phyloP scores from a whole-genome alignment of 2,329 filamentous ascomycete genomes.

The Rhinocladiella mackenziei region DNA sequence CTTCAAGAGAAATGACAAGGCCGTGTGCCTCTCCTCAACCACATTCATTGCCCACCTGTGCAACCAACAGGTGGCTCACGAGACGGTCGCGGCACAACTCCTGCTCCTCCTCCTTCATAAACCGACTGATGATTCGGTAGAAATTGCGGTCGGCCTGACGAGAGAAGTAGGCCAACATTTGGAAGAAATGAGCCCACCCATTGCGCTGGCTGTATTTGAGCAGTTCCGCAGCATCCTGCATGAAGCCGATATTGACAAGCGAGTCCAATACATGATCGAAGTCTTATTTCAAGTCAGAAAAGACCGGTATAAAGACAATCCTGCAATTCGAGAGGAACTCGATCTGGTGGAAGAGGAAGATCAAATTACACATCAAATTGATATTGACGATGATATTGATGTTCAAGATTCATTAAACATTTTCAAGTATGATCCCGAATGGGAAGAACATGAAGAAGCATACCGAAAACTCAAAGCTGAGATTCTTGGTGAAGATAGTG shows the following conservation, averaged over 20 bases:
- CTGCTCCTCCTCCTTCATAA: constrained; percentile 87
- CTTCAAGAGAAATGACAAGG: constrained; percentile 94
- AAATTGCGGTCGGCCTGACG: constrained; percentile 92
- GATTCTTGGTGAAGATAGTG: constrained; percentile 89
- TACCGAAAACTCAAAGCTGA: constrained; percentile 90
- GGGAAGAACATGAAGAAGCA: constrained; percentile 83
- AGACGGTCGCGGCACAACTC: constrained; percentile 90
- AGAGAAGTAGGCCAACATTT: constrained; percentile 90
- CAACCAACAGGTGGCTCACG: constrained; percentile 93
- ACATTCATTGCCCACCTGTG: constrained; percentile 93
- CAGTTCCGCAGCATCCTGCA: constrained; percentile 93
- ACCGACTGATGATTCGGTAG: constrained; percentile 93
- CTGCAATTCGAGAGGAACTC: constrained; percentile 82
- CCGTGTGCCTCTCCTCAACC: constrained; percentile 86
- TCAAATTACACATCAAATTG: constrained; percentile 85
- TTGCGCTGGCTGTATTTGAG: constrained; percentile 87
- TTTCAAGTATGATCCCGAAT: constrained; percentile 89
- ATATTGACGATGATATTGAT: constrained; percentile 77
- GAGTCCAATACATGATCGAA: constrained; percentile 99
- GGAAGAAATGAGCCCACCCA: constrained; percentile 88
- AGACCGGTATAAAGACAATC: constrained; percentile 94
- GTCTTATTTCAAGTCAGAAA: constrained; percentile 95
- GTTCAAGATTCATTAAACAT: constrained; percentile 86
- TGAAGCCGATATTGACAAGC: constrained; percentile 94
- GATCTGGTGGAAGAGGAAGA: constrained; percentile 97